These are phyloP conservation scores for Mycena chlorophos DNA, from an alignment of 768 basidiomycete genomes.

Conservation along the genomic window DNA sequence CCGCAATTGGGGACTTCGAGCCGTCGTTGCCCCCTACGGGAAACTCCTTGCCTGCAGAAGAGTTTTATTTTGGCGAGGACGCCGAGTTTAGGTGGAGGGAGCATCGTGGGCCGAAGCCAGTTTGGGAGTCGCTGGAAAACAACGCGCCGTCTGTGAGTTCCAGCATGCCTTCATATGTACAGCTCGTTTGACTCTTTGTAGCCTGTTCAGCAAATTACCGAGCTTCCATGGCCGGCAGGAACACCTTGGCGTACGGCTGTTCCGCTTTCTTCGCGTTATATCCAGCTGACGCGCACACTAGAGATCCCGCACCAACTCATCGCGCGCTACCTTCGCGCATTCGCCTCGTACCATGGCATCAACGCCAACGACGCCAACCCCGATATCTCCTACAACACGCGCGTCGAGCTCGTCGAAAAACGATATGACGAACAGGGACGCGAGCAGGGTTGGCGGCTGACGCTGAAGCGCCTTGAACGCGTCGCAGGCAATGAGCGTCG, in stretches of 20 bases:
- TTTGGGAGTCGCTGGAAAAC: conserved; percentile 25
- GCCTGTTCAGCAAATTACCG: conserved; percentile 20
- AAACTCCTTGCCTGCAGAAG: not conserved
- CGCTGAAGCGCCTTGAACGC: conserved; percentile 4
- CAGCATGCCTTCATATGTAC: not conserved
- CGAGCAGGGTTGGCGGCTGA: conserved; percentile 21
- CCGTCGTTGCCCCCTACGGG: not conserved
- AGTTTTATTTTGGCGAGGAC: conserved; percentile 9
- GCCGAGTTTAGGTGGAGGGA: not conserved
- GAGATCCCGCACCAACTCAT: conserved; percentile 24
- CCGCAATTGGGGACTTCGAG: not conserved
- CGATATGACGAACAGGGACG: conserved; percentile 11
- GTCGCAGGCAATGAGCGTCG: conserved; percentile 17
- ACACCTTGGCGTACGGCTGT: conserved; percentile 2
- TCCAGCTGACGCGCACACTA: conserved; percentile 15
- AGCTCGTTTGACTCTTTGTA: not conserved
- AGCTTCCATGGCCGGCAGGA: conserved; percentile 2
- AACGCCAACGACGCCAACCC: conserved; percentile 17
- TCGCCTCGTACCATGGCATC: conserved; percentile 24
- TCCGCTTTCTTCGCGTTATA: not conserved
- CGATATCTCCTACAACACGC: conserved; percentile 30
- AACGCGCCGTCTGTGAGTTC: conserved; percentile 25
- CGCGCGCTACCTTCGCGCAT: conserved; percentile 29
- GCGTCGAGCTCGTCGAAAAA: conserved; percentile 36
- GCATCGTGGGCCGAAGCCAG: conserved; percentile 19